Conservation (phyloP, 2,329 filamentous ascomycete species). For the Coniochaeta sp. region DNA sequence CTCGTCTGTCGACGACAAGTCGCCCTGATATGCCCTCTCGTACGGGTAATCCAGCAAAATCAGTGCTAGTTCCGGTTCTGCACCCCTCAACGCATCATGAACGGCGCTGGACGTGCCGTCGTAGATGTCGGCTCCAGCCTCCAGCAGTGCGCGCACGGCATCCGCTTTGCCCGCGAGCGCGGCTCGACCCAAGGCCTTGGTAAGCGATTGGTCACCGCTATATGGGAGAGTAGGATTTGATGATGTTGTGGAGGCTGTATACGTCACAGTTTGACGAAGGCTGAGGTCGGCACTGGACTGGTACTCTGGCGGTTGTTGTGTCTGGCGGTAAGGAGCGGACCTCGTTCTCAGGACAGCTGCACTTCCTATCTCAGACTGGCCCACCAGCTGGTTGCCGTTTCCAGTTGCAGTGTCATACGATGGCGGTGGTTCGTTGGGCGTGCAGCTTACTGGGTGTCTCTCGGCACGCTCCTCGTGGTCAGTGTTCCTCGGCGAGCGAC, state of each 20-base stretch:
- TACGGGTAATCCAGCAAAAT: constrained; percentile 4
- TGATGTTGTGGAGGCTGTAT: background rate
- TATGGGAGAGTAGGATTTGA: background rate
- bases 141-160: constrained; percentile 10
- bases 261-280: background rate
- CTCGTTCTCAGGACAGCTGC: background rate
- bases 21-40: background rate
- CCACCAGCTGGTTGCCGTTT: background rate
- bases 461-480: background rate
- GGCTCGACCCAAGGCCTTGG: constrained; percentile 5
- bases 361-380: background rate
- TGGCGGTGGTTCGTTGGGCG: background rate
- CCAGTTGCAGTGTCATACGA: background rate
- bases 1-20: background rate
- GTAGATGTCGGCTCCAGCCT: constrained; percentile 12
- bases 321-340: background rate
- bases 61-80: constrained; percentile 6
- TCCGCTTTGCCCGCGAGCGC: constrained; percentile 8
- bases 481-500: background rate
- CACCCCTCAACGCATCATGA: constrained; percentile 11
- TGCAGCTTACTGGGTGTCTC: background rate
- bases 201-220: background rate
- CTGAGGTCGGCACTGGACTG: background rate
- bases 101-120: constrained; percentile 5
- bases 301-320: background rate